Conservation (phyloP, 2,329 filamentous ascomycete species). For the Exophiala calicioides region DNA sequence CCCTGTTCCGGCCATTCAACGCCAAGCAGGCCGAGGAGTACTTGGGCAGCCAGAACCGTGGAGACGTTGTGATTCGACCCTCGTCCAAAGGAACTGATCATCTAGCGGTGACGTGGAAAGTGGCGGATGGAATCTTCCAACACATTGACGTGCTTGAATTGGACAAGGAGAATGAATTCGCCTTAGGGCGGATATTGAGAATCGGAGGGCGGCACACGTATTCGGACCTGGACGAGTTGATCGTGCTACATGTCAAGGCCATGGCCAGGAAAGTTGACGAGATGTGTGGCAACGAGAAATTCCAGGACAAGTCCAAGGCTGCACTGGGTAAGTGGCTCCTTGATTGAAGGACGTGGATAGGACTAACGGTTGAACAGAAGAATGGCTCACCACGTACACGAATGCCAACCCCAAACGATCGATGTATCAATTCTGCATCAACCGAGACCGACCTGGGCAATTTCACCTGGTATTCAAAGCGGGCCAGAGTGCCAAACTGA, state of each 20-base stretch:
- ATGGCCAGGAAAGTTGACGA: constrained; percentile 98
- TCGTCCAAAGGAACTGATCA: constrained; percentile 96
- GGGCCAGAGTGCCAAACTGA: constrained; percentile 69
- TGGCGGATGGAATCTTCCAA: constrained; percentile 92
- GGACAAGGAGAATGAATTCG: constrained; percentile 96
- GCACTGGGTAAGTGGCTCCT: constrained; percentile 73
- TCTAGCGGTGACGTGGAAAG: constrained; percentile 96
- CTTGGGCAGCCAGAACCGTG: constrained; percentile 78
- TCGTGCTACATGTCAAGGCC: constrained; percentile 93
- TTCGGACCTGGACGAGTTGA: constrained; percentile 93
- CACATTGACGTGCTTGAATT: constrained; percentile 96
- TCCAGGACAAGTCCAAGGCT: constrained; percentile 74
- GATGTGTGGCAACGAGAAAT: constrained; percentile 93
- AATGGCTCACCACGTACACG: constrained; percentile 94
- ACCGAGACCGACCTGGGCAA: constrained; percentile 87
- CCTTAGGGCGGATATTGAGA: constrained; percentile 80
- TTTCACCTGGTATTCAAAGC: constrained; percentile 97
- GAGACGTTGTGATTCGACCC: constrained; percentile 91
- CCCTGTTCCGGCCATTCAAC: constrained; percentile 92
- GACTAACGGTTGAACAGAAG: constrained; percentile 59
- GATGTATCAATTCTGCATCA: constrained; percentile 93
- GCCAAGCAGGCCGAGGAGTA: constrained; percentile 90
- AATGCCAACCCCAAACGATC: constrained; percentile 93
- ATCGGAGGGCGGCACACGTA: constrained; percentile 89
- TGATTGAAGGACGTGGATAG: constrained; percentile 6